Percentiles rank a stretch among this genome's conserved stretches.
These are phyloP conservation scores for Penicillium argentinense DNA, from an alignment of 495 filamentous ascomycete genomes.

Conservation along the genomic window DNA sequence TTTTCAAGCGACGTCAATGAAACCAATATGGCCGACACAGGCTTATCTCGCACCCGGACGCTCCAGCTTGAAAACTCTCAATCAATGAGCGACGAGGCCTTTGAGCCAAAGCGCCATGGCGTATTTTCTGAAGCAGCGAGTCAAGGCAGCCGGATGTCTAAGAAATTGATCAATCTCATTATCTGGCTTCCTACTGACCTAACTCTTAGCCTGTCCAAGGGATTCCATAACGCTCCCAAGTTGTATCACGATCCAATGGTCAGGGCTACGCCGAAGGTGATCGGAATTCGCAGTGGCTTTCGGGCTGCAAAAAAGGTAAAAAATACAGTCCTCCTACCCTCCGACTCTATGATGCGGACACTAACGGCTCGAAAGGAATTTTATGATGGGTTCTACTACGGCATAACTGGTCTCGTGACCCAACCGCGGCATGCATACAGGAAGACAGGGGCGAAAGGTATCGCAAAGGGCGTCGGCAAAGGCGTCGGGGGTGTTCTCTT, in stretches of 20 bases:
- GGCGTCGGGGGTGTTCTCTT: constrained; percentile 70
- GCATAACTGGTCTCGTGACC: constrained; percentile 70
- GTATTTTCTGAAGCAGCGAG: constrained; percentile 34
- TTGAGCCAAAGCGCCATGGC: constrained; percentile 3
- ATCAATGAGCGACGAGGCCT: constrained; percentile 14
- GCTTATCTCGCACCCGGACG: constrained; percentile 6
- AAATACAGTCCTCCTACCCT: background rate
- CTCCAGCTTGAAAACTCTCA: constrained; percentile 12
- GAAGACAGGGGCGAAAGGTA: constrained; percentile 65
- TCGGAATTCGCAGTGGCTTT: constrained; percentile 68
- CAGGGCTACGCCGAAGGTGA: constrained; percentile 66
- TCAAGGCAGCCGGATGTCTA: constrained; percentile 25
- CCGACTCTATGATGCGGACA: constrained; percentile 43
- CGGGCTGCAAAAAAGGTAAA: constrained; percentile 61
- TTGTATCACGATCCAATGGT: constrained; percentile 78
- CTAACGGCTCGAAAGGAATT: constrained; percentile 60
- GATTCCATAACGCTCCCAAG: constrained; percentile 82
- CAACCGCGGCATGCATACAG: constrained; percentile 68
- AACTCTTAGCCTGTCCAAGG: constrained; percentile 72
- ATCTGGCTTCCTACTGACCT: constrained; percentile 80
- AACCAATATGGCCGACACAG: background rate
- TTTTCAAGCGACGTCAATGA: background rate
- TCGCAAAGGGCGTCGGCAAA: constrained; percentile 74
- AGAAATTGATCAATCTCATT: constrained; percentile 68
- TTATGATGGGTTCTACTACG: constrained; percentile 66